Evolutionary conservation across 345 rosid species (phyloP).

Genomic region (Brassica rapa): DNA sequence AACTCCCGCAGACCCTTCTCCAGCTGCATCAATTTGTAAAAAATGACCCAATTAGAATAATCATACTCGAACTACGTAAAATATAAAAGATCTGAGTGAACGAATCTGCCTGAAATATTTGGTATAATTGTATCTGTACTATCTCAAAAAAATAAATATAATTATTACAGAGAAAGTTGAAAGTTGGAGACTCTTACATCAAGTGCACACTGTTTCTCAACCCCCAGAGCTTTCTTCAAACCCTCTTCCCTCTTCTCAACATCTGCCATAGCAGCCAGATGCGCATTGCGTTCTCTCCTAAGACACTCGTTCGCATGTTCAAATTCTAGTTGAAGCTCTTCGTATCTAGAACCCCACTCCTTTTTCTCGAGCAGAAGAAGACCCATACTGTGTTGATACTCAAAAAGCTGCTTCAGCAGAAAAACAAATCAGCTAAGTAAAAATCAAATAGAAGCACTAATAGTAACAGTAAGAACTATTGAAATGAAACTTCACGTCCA

Average conservation of each 20-base stretch:
- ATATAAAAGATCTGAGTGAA: background rate
- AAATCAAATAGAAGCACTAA: background rate
- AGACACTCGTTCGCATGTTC: slow-evolving; percentile 62
- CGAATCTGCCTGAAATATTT: background rate
- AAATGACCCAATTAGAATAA: background rate
- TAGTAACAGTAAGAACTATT: background rate
- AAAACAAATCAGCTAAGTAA: background rate
- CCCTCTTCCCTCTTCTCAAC: slow-evolving; percentile 85
- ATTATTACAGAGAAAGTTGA: background rate
- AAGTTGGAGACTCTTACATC: slow-evolving; percentile 60
- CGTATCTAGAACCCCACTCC: slow-evolving; percentile 75
- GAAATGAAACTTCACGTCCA: background rate
- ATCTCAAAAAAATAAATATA: no score
- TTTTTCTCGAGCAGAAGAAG: slow-evolving; percentile 89
- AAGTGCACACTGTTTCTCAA: slow-evolving; percentile 85
- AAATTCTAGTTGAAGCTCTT: slow-evolving; percentile 60
- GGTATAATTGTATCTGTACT: no score
- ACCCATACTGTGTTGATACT: slow-evolving; percentile 93
- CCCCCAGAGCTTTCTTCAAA: slow-evolving; percentile 85
- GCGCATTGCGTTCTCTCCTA: slow-evolving; percentile 72
- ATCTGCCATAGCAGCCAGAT: slow-evolving; percentile 67
- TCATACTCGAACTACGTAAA: background rate
- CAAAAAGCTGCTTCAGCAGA: slow-evolving; percentile 64
- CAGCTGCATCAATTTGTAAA: slow-evolving; percentile 48
- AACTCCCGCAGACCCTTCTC: slow-evolving; percentile 84